Percentiles rank a stretch among this genome's conserved stretches.
Conservation (phyloP, 768 basidiomycete genomes). For the Xerocomus brunneocitrinus region DNA sequence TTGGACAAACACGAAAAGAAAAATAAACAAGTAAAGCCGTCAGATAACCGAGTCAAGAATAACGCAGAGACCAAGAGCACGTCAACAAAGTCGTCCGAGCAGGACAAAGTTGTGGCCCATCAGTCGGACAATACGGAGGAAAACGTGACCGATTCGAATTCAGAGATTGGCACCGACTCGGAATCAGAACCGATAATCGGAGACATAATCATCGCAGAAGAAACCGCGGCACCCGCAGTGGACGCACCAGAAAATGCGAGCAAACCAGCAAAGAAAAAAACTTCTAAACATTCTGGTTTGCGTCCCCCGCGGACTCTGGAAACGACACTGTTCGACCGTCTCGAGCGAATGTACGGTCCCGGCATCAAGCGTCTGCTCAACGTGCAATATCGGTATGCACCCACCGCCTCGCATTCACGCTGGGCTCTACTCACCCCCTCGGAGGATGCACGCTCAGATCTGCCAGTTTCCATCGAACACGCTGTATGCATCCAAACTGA, state of each 20-base stretch:
- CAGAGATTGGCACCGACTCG: slow-evolving; percentile 9
- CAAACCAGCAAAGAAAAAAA: slow-evolving; percentile 9
- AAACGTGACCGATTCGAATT: slow-evolving; percentile 4
- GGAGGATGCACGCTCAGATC: slow-evolving; percentile 84
- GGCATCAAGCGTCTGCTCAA: slow-evolving; percentile 83
- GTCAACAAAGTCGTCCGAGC: not conserved
- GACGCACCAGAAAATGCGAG: slow-evolving; percentile 1
- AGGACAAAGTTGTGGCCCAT: not conserved
- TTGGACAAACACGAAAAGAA: slow-evolving; percentile 41
- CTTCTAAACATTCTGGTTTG: slow-evolving; percentile 27
- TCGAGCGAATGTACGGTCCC: slow-evolving; percentile 84
- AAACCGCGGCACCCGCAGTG: slow-evolving; percentile 2
- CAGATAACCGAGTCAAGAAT: not conserved
- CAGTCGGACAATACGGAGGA: not conserved
- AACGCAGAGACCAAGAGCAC: not conserved
- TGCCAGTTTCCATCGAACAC: slow-evolving; percentile 81
- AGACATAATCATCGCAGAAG: slow-evolving; percentile 20
- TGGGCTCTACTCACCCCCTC: not conserved
- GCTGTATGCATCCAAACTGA: slow-evolving; percentile 70
- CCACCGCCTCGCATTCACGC: not conserved
- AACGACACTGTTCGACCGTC: slow-evolving; percentile 86
- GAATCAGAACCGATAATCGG: slow-evolving; percentile 19
- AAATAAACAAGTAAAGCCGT: slow-evolving; percentile 2
- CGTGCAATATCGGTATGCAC: slow-evolving; percentile 76
- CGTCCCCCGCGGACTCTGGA: slow-evolving; percentile 71